Base-by-base conservation (phyloP, 352 stramenopile genomes). In the Thalassiosira oceanica region DNA sequence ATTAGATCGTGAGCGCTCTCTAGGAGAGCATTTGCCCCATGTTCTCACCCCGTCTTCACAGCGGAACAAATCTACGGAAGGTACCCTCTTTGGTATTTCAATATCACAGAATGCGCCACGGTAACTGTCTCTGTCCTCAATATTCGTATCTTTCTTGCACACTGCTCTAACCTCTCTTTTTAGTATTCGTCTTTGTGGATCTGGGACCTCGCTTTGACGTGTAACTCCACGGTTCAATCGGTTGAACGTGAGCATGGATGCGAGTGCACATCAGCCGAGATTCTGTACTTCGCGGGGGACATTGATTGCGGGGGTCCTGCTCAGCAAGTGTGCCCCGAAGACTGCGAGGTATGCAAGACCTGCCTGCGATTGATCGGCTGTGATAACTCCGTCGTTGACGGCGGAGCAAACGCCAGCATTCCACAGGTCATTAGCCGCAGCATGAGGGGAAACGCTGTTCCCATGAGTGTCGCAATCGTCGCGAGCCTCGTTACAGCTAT, bases 121-220 rank as follows among this genome's bases (percentile, higher is more conserved):
- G n/a, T n/a, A n/a, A n/a, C n/a, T n/a, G n/a, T n/a, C n/a, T n/a
- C n/a, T n/a, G n/a, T n/a, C n/a, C n/a, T n/a, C n/a, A n/a, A n/a
- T n/a, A n/a, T n/a, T n/a, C n/a, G n/a, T n/a, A n/a, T n/a, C n/a
- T n/a, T n/a, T n/a, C n/a, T n/a, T n/a, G n/a, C n/a, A n/a, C n/a
- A n/a, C n/a, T n/a, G n/a, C n/a, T n/a, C n/a, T n/a, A n/a, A n/a
- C n/a, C n/a, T n/a, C n/a, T n/a, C n/a, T n/a, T n/a, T n/a, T n/a
- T n/a, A 58, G 0, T 87, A 84, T 46, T 58, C 60, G 23, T 61
- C 70, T 54, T 26, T 85, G 1, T 87, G 79, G 79, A 27, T 75
- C 1, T 87, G 73, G 66, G 79, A 87, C 50, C 44, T 85, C 20
- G 57, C 69, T 5, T 23, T 85, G 1, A 72, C 71, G 8, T 87